Evolutionary conservation across 2,329 filamentous ascomycete species (phyloP).

Genomic region (Xylaria sp.): DNA sequence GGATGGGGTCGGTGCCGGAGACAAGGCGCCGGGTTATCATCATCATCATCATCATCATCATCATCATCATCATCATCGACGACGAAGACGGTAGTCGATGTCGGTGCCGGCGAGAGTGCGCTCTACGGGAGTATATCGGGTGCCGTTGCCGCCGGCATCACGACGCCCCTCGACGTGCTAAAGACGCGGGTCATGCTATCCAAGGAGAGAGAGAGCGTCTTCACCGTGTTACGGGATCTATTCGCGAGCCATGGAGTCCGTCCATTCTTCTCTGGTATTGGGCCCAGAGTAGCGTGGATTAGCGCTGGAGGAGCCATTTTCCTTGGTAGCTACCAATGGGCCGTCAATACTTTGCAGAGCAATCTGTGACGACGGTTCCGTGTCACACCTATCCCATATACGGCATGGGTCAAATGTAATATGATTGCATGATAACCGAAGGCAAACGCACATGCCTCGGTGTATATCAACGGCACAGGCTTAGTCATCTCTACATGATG

Average conservation of each 20-base stretch:
- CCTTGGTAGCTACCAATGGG: constrained; percentile 91
- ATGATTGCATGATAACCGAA: constrained; percentile 12
- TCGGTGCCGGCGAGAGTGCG: constrained; percentile 82
- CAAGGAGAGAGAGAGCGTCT: constrained; percentile 70
- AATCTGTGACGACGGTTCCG: constrained; percentile 32
- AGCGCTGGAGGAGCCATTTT: constrained; percentile 95
- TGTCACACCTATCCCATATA: constrained; percentile 17
- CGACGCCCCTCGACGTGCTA: constrained; percentile 93
- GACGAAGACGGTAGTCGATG: constrained; percentile 51
- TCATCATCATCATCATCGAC: not conserved
- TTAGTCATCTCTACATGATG: constrained; percentile 20
- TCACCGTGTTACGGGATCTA: constrained; percentile 73
- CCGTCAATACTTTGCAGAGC: constrained; percentile 75
- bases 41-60: constrained; percentile 5
- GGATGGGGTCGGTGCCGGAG: constrained; percentile 66
- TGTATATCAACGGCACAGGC: constrained; percentile 29
- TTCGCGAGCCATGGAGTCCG: constrained; percentile 70
- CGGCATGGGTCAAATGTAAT: constrained; percentile 12
- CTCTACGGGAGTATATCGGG: constrained; percentile 86
- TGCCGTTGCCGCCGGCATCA: constrained; percentile 85
- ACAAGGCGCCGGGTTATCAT: constrained; percentile 37
- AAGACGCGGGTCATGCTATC: constrained; percentile 98
- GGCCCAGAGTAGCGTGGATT: constrained; percentile 92
- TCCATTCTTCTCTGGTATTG: constrained; percentile 80
- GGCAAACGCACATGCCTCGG: constrained; percentile 19